phyloP scores from a whole-genome alignment of 2,329 filamentous ascomycete species.

The Fusarium xyrophilum region DNA sequence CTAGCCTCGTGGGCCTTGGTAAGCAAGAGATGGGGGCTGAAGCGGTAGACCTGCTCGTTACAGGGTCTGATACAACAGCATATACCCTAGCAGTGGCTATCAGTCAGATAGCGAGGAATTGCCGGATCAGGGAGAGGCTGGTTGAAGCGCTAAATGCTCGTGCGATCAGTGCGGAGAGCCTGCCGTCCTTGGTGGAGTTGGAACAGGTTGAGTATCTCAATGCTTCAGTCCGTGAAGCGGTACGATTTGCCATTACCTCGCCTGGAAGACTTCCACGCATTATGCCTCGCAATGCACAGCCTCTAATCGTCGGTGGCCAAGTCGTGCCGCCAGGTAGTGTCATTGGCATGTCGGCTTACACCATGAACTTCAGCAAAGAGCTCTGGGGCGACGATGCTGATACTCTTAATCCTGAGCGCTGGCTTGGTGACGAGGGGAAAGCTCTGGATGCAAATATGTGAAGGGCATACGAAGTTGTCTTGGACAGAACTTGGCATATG shows the following conservation, averaged over 20 bases:
- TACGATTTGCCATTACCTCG: neutral
- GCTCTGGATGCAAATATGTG: neutral
- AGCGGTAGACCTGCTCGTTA: neutral
- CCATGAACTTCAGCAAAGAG: neutral
- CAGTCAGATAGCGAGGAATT: neutral
- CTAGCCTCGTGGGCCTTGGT: neutral
- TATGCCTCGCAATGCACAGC: neutral
- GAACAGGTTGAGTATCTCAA: neutral
- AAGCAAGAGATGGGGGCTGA: neutral
- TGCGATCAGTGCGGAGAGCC: neutral
- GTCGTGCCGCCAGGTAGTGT: neutral
- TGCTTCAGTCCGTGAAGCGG: neutral
- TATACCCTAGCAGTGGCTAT: neutral
- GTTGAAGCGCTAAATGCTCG: neutral
- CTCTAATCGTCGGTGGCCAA: neutral
- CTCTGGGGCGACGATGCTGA: neutral
- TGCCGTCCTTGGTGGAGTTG: neutral
- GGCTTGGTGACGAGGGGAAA: neutral
- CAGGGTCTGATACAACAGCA: neutral
- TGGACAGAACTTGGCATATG: neutral
- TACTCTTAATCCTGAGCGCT: neutral
- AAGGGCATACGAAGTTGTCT: neutral
- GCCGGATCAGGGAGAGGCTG: neutral
- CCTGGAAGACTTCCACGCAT: neutral
- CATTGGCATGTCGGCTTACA: neutral